Conservation (phyloP, 73 alveolate genomes). For the Paramecium caudatum region DNA sequence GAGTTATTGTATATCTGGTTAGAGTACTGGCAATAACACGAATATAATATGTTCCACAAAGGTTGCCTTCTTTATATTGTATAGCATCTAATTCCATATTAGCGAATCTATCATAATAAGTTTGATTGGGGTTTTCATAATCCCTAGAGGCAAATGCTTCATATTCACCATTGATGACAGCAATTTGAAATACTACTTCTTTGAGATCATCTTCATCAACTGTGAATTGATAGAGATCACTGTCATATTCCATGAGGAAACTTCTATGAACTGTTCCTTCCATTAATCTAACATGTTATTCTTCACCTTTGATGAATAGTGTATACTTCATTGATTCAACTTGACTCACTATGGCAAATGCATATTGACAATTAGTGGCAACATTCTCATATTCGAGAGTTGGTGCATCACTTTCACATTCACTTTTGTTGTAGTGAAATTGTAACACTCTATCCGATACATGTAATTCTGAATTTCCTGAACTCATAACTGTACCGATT, state of each 20-base stretch:
- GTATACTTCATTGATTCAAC: not conserved
- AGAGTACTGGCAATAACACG: not conserved
- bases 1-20: conserved; percentile 29
- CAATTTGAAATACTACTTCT: conserved; percentile 9
- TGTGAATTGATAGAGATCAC: not conserved
- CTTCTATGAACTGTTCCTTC: not conserved
- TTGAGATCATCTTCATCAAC: not conserved
- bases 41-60: not conserved
- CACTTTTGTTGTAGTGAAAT: not conserved
- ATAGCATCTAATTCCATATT: conserved; percentile 45
- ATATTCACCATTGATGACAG: conserved; percentile 48
- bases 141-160: not conserved
- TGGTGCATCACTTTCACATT: conserved; percentile 1
- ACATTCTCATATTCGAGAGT: not conserved
- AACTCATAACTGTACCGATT: not conserved
- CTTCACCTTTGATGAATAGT: not conserved
- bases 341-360: not conserved
- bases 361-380: conserved; percentile 18
- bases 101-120: not conserved
- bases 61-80: not conserved
- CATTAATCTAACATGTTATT: not conserved
- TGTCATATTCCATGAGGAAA: conserved; percentile 7
- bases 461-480: not conserved
- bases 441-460: not conserved
- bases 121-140: not conserved